A percentile compares a stretch with the other conserved stretches of the same genome.
Conservation (phyloP, 805 yeast genomes). For the Kazachstania taianensis region DNA sequence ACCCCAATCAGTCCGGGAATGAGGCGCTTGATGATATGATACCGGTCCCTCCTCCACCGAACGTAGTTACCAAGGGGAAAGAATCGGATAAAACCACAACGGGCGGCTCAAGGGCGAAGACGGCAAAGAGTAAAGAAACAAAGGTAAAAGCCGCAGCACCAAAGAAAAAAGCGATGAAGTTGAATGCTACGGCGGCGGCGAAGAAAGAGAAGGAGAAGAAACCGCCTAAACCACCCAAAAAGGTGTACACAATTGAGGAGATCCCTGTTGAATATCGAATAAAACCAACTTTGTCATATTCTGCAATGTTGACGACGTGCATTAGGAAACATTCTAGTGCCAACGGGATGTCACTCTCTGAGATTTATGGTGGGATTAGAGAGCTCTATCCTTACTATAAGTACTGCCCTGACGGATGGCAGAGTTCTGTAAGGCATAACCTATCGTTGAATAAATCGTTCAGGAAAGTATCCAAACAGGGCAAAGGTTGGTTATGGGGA, state of each 20-base stretch:
- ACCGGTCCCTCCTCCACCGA: neutral
- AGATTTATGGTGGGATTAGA: conserved; percentile 77
- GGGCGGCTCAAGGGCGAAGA: conserved; percentile 3
- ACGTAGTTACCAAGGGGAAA: neutral
- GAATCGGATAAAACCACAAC: conserved; percentile 4
- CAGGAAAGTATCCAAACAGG: conserved; percentile 69
- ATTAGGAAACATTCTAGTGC: conserved; percentile 55
- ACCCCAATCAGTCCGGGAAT: conserved; percentile 9
- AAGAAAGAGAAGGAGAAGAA: conserved; percentile 39
- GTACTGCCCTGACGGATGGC: conserved; percentile 98
- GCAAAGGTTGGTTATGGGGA: conserved; percentile 95
- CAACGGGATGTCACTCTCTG: conserved; percentile 72
- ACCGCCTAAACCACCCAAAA: conserved; percentile 45
- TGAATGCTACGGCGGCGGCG: conserved; percentile 19
- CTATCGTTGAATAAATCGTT: conserved; percentile 79
- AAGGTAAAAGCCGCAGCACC: neutral
- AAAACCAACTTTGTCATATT: conserved; percentile 76
- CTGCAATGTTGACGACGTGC: conserved; percentile 71
- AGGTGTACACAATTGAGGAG: conserved; percentile 66
- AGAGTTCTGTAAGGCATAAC: conserved; percentile 84
- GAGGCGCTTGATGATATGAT: conserved; percentile 3
- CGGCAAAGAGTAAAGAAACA: conserved; percentile 3
- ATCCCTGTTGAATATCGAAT: conserved; percentile 80
- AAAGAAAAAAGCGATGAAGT: conserved; percentile 12
- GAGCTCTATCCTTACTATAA: conserved; percentile 84